Base-by-base conservation (phyloP, 805 yeast genomes). In the Wickerhamomyces pijperi region DNA sequence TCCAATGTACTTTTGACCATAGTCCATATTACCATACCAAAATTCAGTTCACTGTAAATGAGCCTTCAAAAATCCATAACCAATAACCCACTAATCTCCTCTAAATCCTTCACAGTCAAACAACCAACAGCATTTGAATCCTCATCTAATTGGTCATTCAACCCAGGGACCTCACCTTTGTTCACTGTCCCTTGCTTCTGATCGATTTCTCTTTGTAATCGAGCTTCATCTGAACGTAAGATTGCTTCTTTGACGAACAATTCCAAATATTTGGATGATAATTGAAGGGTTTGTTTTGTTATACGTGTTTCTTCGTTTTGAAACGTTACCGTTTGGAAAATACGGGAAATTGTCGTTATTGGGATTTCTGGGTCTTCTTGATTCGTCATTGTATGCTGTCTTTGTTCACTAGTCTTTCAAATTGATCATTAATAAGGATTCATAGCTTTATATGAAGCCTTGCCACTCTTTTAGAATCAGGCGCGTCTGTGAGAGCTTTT, bases 221-320 rank as follows among this genome's bases (percentile, higher is more conserved):
- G 49, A 36, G 68, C 74, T 42, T 74, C 78, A 45, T 76, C 74
- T 9, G 82, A 68, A 41, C 84, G 50, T 6, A 68, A 49, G 2
- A 76, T 63, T 0, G 82, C 82, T 51, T 77, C 84, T 35, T 66
- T 64, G 14, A 78, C 66, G 48, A 77, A 77, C 50, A 76, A 59
- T 32, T 68, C 56, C 16, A 75, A 62, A 50, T 77, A 77, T 47
- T 75, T 79, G 2, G 76, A 54, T 2, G 74, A 64, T 14, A 74
- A 53, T 34, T 67, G 67, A 12, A 77, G 51, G 0, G 81, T 63
- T 23, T 65, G 67, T 23, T 64, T 57, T 1, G 77, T 62, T 34
- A 76, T 68, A 17, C 68, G 57, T 0, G 79, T 72, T 20, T 65
- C 58, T 1, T 56, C 54, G 34, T 66, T 59, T 37, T 65, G 62